Percentiles rank a stretch among this genome's conserved stretches.
phyloP scores from a whole-genome alignment of 148 eudicot species.

The Chenopodium album region DNA sequence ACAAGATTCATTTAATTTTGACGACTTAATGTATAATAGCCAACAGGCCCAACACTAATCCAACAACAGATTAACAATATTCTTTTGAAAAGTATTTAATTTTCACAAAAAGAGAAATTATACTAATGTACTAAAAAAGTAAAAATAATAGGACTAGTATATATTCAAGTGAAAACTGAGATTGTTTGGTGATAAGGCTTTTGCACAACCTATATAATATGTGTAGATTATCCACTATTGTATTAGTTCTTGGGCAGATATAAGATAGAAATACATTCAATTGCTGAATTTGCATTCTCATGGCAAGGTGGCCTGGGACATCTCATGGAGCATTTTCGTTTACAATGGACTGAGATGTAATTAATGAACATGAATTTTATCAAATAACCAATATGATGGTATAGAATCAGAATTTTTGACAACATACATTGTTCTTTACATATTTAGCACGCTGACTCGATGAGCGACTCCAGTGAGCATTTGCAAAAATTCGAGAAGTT shows the following conservation, averaged over 20 bases:
- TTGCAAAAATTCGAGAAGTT: too few species aligned
- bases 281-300: slow-evolving; percentile 91
- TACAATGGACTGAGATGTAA: slow-evolving; percentile 63
- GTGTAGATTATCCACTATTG: background rate
- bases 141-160: background rate
- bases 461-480: too few species aligned
- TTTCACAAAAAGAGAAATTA: too few species aligned
- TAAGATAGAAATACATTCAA: slow-evolving; percentile 59
- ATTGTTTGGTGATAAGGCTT: background rate
- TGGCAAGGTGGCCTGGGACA: slow-evolving; percentile 54
- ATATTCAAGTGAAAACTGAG: background rate
- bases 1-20: too few species aligned
- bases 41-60: too few species aligned
- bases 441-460: too few species aligned
- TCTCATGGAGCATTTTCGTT: slow-evolving; percentile 99
- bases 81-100: too few species aligned
- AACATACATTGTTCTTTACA: slow-evolving; percentile 86
- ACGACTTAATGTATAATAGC: too few species aligned
- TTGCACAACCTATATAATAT: background rate
- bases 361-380: background rate
- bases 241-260: background rate
- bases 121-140: too few species aligned
- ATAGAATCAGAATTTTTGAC: background rate
- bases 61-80: too few species aligned
- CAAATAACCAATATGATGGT: too few species aligned